A percentile compares a stretch with the other conserved stretches of the same genome.
Evolutionary conservation across 2,329 filamentous ascomycete genomes (phyloP).

Genomic region (Calonectria pseudoturangicola): DNA sequence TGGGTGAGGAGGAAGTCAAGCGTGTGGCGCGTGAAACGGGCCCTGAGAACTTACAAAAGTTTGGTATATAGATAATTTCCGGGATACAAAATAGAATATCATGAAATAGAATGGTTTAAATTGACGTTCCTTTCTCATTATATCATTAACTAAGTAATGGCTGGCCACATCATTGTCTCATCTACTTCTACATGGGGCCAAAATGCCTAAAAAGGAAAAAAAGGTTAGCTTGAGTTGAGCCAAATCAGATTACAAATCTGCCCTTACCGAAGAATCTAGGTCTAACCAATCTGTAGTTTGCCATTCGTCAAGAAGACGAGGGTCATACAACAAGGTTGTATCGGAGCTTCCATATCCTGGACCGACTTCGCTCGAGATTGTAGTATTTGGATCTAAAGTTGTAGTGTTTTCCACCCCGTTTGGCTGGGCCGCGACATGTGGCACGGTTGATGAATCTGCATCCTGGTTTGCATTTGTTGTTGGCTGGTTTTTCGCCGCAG

Average conservation of each 20-base stretch:
- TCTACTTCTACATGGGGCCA: conserved; percentile 40
- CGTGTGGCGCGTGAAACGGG: conserved; percentile 58
- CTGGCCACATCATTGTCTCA: conserved; percentile 35
- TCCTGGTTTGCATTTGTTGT: not conserved
- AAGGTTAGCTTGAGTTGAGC: not conserved
- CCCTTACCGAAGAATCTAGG: conserved; percentile 46
- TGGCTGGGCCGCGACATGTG: not conserved
- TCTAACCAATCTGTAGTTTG: conserved; percentile 47
- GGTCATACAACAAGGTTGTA: conserved; percentile 1
- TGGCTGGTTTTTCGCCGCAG: conserved; percentile 22
- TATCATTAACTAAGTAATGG: conserved; percentile 36
- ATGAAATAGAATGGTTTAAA: conserved; percentile 5
- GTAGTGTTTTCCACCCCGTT: not conserved
- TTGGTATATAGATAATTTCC: conserved; percentile 42
- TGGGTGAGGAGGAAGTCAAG: conserved; percentile 60
- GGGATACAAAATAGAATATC: not conserved
- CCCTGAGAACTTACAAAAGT: conserved; percentile 61
- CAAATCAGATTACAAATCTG: too few species aligned
- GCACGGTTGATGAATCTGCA: not conserved
- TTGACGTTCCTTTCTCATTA: conserved; percentile 4
- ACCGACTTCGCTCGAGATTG: not conserved
- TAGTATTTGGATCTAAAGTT: not conserved
- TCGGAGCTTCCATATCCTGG: conserved; percentile 9
- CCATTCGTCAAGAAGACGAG: conserved; percentile 43
- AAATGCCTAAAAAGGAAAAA: conserved; percentile 23